Evolutionary conservation across 768 basidiomycete species (phyloP).

Genomic region (Lentinula guzmanii): DNA sequence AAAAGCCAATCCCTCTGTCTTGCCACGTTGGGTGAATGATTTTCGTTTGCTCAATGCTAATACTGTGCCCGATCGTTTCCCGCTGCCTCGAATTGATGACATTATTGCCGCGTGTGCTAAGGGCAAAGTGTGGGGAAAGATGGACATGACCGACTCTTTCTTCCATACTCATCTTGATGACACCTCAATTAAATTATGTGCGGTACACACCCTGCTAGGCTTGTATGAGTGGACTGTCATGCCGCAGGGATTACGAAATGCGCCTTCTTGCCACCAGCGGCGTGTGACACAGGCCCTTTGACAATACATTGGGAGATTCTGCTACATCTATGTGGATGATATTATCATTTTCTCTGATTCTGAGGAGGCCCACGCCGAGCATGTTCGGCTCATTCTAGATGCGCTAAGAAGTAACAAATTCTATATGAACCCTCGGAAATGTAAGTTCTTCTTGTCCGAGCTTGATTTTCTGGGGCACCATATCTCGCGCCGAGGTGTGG

Average conservation of each 20-base stretch:
- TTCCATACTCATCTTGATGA: no score
- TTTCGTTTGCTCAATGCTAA: conserved; percentile 15
- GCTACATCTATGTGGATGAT: no score
- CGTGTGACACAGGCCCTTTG: conserved; percentile 19
- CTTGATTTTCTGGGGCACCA: conserved; percentile 17
- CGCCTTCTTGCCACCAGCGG: conserved; percentile 23
- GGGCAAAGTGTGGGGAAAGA: no score
- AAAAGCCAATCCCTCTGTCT: conserved; percentile 16
- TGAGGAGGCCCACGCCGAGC: conserved; percentile 13
- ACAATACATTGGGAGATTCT: conserved; percentile 22
- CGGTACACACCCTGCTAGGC: no score
- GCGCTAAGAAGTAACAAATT: conserved; percentile 10
- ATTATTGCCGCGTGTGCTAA: no score
- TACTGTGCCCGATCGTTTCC: no score
- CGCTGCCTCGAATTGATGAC: no score
- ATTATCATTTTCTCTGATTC: conserved; percentile 24
- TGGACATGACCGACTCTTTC: no score
- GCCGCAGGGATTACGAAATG: conserved; percentile 15
- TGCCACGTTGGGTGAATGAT: conserved; percentile 23
- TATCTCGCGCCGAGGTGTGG: conserved; percentile 16
- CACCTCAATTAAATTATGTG: no score
- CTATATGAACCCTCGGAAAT: conserved; percentile 18
- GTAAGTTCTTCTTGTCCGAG: not conserved
- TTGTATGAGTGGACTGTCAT: no score
- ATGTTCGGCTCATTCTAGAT: conserved; percentile 11